These are phyloP conservation scores for Ustilago cynodontis DNA, from an alignment of 1,284 basidiomycete genomes.

Conservation along the genomic window DNA sequence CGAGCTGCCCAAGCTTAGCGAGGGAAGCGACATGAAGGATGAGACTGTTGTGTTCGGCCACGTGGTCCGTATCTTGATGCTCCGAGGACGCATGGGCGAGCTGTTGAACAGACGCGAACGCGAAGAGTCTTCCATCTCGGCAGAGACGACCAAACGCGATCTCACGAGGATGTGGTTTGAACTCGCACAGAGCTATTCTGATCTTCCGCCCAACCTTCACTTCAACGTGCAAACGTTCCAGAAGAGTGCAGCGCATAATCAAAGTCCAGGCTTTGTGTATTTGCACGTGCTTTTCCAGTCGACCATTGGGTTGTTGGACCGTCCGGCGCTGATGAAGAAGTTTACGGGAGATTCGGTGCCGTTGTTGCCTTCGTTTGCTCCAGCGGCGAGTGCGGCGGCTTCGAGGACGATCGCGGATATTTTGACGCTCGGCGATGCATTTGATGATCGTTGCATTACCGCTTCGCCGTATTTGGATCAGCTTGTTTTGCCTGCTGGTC, in stretches of 20 bases:
- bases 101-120: conserved; percentile 50
- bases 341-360: conserved; percentile 46
- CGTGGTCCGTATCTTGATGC: conserved; percentile 53
- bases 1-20: conserved; percentile 43
- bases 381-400: conserved; percentile 49
- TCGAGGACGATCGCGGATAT: conserved; percentile 61
- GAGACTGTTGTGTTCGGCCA: conserved; percentile 55
- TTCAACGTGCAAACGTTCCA: conserved; percentile 63
- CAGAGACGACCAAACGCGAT: conserved; percentile 42
- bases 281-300: conserved; percentile 62
- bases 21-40: conserved; percentile 45
- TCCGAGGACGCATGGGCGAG: conserved; percentile 59
- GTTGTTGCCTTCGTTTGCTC: conserved; percentile 44
- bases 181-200: conserved; percentile 55
- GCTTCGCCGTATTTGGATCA: conserved; percentile 60
- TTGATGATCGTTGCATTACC: conserved; percentile 49
- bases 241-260: conserved; percentile 51
- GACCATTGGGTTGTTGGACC: conserved; percentile 59
- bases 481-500: conserved; percentile 56
- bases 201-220: conserved; percentile 50
- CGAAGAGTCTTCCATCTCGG: conserved; percentile 43
- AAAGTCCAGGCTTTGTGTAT: conserved; percentile 58
- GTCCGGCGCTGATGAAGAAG: conserved; percentile 56
- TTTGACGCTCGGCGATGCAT: conserved; percentile 50
- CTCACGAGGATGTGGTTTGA: conserved; percentile 59